phyloP scores from a whole-genome alignment of 345 rosid genomes.

The Luvunga scandens region DNA sequence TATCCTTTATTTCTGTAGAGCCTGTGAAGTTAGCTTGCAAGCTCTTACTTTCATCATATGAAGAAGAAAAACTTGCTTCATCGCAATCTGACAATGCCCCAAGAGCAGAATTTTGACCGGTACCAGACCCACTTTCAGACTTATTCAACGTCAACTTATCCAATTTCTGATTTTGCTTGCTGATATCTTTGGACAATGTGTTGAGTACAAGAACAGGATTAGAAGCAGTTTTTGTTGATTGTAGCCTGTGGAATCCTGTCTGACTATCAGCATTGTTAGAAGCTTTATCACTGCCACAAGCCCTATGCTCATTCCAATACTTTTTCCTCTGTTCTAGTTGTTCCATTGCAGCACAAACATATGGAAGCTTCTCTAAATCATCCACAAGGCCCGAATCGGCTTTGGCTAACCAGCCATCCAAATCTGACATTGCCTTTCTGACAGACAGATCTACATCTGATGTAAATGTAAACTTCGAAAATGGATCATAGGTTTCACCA shows the following conservation, averaged over 20 bases:
- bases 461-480: slow-evolving; percentile 76
- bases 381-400: slow-evolving; percentile 90
- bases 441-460: slow-evolving; percentile 81
- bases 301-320: slow-evolving; percentile 71
- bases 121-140: slow-evolving; percentile 31
- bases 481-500: slow-evolving; percentile 45
- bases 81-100: slow-evolving; percentile 34
- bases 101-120: slow-evolving; percentile 36
- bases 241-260: slow-evolving; percentile 22
- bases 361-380: slow-evolving; percentile 87
- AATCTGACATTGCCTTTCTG: slow-evolving; percentile 79
- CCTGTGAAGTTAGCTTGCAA: slow-evolving; percentile 30
- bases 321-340: slow-evolving; percentile 70
- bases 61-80: slow-evolving; percentile 35
- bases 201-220: slow-evolving; percentile 27
- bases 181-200: slow-evolving; percentile 21
- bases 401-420: slow-evolving; percentile 81
- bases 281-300: slow-evolving; percentile 24
- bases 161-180: slow-evolving; percentile 25
- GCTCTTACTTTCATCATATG: slow-evolving; percentile 41
- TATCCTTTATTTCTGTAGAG: slow-evolving; percentile 46
- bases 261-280: slow-evolving; percentile 19
- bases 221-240: slow-evolving; percentile 26
- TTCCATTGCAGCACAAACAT: slow-evolving; percentile 86
- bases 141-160: slow-evolving; percentile 24